These are phyloP conservation scores for Cynanchum wilfordii DNA, from an alignment of 257 asterid genomes.

Conservation along the genomic window DNA sequence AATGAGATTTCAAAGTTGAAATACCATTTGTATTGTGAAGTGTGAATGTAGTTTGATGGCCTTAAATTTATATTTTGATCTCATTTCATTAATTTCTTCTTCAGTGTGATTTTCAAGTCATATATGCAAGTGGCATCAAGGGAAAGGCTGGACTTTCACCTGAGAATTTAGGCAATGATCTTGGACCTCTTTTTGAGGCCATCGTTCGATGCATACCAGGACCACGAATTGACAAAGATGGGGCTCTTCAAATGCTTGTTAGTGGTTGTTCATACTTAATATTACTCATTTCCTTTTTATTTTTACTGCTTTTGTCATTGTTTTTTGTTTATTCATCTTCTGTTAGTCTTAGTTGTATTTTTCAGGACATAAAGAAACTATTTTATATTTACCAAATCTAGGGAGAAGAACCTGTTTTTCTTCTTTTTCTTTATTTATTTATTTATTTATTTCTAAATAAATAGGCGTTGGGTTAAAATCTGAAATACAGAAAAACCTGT, in stretches of 20 bases:
- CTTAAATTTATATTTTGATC: constrained; percentile 3
- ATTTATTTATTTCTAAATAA: no score
- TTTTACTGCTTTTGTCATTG: neutral
- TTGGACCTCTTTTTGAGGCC: constrained; percentile 95
- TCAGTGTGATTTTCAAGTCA: constrained; percentile 99
- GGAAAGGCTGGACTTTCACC: constrained; percentile 95
- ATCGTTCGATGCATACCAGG: constrained; percentile 95
- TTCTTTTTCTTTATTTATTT: no score
- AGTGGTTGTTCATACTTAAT: constrained; percentile 27
- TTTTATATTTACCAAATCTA: neutral
- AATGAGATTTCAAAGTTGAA: neutral
- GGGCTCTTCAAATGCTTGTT: constrained; percentile 97
- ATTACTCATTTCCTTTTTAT: constrained; percentile 2
- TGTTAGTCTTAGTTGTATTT: neutral
- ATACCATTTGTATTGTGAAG: neutral
- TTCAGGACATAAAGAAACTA: neutral
- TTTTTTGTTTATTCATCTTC: neutral
- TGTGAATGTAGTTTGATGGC: constrained; percentile 3
- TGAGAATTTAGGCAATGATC: constrained; percentile 78
- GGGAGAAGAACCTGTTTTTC: neutral
- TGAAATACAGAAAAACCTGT: neutral
- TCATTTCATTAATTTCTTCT: constrained; percentile 15
- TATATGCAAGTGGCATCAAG: constrained; percentile 93
- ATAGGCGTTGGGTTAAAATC: neutral
- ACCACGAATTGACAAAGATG: constrained; percentile 77